Conservation (phyloP, 768 basidiomycete species). For the Crucibulum laeve region DNA sequence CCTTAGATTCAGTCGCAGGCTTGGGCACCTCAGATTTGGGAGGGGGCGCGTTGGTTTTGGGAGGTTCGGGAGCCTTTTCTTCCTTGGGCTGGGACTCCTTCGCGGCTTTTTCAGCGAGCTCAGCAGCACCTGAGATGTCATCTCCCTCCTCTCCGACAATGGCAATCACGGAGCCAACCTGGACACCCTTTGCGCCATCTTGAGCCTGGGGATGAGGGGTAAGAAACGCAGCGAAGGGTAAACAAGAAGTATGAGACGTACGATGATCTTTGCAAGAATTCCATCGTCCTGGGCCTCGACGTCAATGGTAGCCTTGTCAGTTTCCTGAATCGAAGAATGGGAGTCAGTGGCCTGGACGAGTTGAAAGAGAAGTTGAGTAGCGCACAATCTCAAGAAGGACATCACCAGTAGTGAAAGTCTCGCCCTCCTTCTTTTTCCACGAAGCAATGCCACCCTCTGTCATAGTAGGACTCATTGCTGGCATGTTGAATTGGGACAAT, state of each 20-base stretch:
- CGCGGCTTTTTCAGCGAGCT: conserved; percentile 62
- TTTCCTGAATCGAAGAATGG: conserved; percentile 61
- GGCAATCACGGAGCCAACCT: conserved; percentile 87
- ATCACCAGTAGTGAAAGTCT: conserved; percentile 83
- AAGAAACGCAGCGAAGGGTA: background rate
- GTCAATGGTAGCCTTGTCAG: conserved; percentile 99
- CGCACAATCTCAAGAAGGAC: conserved; percentile 93
- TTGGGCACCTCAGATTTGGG: conserved; percentile 30
- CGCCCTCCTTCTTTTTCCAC: conserved; percentile 98
- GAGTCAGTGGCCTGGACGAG: conserved; percentile 9
- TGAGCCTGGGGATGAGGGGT: conserved; percentile 42
- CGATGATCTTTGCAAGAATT: conserved; percentile 93
- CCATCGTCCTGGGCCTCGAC: conserved; percentile 99
- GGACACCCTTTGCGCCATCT: conserved; percentile 84
- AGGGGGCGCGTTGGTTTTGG: conserved; percentile 33
- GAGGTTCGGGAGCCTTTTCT: conserved; percentile 33
- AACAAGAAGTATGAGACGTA: conserved; percentile 31
- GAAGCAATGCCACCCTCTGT: conserved; percentile 96
- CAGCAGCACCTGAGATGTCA: conserved; percentile 79
- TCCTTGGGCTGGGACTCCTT: conserved; percentile 31
- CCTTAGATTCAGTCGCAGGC: conserved; percentile 33
- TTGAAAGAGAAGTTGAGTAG: conserved; percentile 8
- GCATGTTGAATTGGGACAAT: conserved; percentile 89
- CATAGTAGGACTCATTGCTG: conserved; percentile 99
- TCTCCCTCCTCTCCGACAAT: conserved; percentile 94